Evolutionary conservation across 352 stramenopile species (phyloP), one percentile per base, ranked within the genome.

Genomic region (Phytopythium ostracodes): DNA sequence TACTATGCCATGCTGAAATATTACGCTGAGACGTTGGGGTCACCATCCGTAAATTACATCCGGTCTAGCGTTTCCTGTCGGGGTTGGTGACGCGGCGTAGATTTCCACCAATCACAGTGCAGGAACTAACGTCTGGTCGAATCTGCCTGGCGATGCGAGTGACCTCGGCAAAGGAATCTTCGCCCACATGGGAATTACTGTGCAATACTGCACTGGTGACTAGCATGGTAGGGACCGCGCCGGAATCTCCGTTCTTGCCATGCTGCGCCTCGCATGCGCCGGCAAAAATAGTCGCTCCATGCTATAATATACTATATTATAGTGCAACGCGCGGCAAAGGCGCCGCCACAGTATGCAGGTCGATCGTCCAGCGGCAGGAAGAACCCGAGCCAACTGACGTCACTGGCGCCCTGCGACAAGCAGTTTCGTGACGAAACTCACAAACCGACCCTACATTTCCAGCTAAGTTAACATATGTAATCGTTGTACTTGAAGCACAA

Each of bases 361-460:
- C 29, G 17, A 56, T 25, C 27, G 4, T 24, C 17, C 20, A 25
- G 27, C 47, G 47, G 17, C 10, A 36, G 15, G 10, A 15, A 15
- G 6, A 57, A 10, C 5, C 18, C 29, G 52, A 49, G n/a, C n/a
- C 33, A 46, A 43, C 33, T 59, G 53, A 59, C 53, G 53, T 59
- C 53, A 59, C 35, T 5, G 51, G 0, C n/a, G 9, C 20, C 4
- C 6, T 46, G 52, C n/a, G 33, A 58, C 52, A 46, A 22, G 31
- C 36, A 1, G 52, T 46, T 58, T 47, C 33, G n/a, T 58, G 52
- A 58, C 33, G 52, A 58, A 58, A 46, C n/a, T 4, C 51, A 24
- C 22, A 15, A 5, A 4, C 17, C 11, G 5, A 51, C 44, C 12
- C 27, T 44, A 29, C n/a, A 27, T 29, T 43, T 25, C 11, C 4